Evolutionary conservation across 257 asterid genomes (phyloP), one percentile per base, ranked within the genome.

Genomic region (Solanum rostratum): DNA sequence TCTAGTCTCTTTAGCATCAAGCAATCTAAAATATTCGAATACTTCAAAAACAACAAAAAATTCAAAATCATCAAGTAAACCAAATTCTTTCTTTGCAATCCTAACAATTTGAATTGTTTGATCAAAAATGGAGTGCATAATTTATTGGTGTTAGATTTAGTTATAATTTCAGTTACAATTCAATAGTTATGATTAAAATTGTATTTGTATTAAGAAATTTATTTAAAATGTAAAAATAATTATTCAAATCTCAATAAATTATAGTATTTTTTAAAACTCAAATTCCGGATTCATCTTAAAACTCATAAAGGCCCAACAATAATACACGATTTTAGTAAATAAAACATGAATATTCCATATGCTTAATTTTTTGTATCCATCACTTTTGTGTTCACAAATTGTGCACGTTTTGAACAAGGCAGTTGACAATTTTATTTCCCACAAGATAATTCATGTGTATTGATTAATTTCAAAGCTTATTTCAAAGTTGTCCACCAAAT

Each of bases 11-110:
- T 91, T 92, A 15, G 97, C 97, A 81, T 95, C 98, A 73, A 95
- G 93, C 86, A 94, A 83, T 27, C 99, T 86, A 70, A 95, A 95
- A 82, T 39, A 91, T 89, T 85, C 0, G 97, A 97, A 86, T 92
- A 84, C 89, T 92, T 94, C 65, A 95, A 37, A 5, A 41, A 95
- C 87, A 3, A 94, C 95, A 22, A 98, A 94, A 49, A 86, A 83
- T 87, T 94, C 97, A 45, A 95, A 95, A 88, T 94, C 99, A 78
- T 94, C 97, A 53, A 98, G 98, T 86, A 94, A 83, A 3, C 98
- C 98, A 53, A 95, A 94, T 80, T 92, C 95, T 57, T 62, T 90
- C 85, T 98, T 87, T 2, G 97, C 97, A 55, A 95, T 92, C 37
- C 99, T 93, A 12, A 95, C 91, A 76, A 39, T 39, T 39, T 39